These are phyloP conservation scores for Metschnikowia lachancei DNA, from an alignment of 805 yeast genomes.

Conservation along the genomic window DNA sequence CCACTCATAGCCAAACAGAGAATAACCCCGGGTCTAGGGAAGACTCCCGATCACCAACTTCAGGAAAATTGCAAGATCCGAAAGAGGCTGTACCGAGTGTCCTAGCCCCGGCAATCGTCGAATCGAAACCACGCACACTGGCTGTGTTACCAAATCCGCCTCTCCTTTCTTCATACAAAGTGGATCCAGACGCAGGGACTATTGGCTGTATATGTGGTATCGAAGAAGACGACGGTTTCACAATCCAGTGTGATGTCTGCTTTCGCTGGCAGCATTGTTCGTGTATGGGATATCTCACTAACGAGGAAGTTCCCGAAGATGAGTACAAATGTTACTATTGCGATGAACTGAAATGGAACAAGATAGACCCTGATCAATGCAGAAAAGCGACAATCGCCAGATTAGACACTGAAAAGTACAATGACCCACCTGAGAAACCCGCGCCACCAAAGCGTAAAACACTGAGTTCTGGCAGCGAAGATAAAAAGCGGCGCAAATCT, in stretches of 20 bases:
- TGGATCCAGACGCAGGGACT: slow-evolving; percentile 77
- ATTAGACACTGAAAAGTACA: slow-evolving; percentile 28
- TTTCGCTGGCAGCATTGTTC: slow-evolving; percentile 92
- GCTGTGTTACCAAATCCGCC: slow-evolving; percentile 22
- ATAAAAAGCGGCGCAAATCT: slow-evolving; percentile 29
- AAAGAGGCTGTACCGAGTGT: too few species aligned
- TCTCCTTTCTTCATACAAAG: slow-evolving; percentile 50
- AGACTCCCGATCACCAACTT: too few species aligned
- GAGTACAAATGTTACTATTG: slow-evolving; percentile 76
- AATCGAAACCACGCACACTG: too few species aligned
- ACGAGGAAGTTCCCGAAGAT: slow-evolving; percentile 76
- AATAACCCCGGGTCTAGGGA: too few species aligned
- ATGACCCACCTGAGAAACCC: slow-evolving; percentile 18
- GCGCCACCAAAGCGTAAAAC: slow-evolving; percentile 19
- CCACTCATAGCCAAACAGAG: too few species aligned
- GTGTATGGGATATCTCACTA: slow-evolving; percentile 77
- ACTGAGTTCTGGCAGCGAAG: slow-evolving; percentile 29
- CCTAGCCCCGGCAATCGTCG: too few species aligned
- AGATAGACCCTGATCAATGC: slow-evolving; percentile 41
- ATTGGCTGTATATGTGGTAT: slow-evolving; percentile 88
- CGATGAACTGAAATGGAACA: slow-evolving; percentile 45
- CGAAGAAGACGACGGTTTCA: slow-evolving; percentile 88
- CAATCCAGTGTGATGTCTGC: slow-evolving; percentile 91
- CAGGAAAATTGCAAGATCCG: too few species aligned
- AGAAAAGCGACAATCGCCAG: slow-evolving; percentile 30